These are phyloP conservation scores for Misopates orontium DNA, from an alignment of 257 asterid genomes.

Conservation along the genomic window DNA sequence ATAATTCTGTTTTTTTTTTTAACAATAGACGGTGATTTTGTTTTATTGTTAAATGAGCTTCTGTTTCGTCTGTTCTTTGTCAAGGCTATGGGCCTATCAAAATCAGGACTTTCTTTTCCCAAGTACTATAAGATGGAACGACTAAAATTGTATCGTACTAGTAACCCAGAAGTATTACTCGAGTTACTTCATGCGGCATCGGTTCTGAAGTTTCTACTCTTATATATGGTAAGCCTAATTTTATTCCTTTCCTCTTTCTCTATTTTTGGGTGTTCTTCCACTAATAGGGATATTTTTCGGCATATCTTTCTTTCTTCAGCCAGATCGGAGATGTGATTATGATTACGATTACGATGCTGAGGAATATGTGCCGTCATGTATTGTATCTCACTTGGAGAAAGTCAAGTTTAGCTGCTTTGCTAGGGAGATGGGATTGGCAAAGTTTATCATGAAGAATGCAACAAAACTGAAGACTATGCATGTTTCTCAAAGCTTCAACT, in stretches of 20 bases:
- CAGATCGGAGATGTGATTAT: background rate
- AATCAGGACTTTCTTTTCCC: too few relatives aligned
- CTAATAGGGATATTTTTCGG: too few relatives aligned
- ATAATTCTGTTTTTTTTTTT: background rate
- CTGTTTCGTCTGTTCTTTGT: too few relatives aligned
- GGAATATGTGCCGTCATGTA: slow-evolving; percentile 2
- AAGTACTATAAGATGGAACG: background rate
- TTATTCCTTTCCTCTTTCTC: too few relatives aligned
- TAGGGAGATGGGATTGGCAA: background rate
- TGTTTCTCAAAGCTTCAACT: too few relatives aligned
- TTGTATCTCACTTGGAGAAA: slow-evolving; percentile 10
- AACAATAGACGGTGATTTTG: too few relatives aligned
- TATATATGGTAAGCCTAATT: background rate
- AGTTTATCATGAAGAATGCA: background rate
- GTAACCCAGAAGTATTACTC: background rate
- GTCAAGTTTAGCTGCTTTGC: background rate
- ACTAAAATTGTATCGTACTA: background rate
- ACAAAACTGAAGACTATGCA: background rate
- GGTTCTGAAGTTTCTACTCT: background rate
- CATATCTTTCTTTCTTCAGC: too few relatives aligned
- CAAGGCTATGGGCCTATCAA: too few relatives aligned
- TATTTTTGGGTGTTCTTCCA: too few relatives aligned
- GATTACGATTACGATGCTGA: background rate
- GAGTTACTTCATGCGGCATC: background rate
- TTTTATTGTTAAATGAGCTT: too few relatives aligned